A percentile compares a stretch with the other conserved stretches of the same genome.
Evolutionary conservation across 139 green algal genomes (phyloP).

Genomic region (Chloropicon primus): DNA sequence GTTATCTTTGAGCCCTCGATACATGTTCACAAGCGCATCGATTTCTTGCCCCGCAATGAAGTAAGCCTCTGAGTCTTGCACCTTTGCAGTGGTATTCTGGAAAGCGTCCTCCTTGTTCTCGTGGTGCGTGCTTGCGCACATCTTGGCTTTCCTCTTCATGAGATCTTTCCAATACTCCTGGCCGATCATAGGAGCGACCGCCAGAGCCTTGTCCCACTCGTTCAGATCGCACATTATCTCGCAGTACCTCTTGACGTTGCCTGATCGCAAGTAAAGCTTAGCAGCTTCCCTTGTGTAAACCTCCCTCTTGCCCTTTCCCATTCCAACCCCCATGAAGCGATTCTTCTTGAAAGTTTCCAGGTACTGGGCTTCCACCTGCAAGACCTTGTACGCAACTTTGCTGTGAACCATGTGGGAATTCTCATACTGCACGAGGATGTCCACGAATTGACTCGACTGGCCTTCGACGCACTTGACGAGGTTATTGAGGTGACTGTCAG

Average conservation of each 20-base stretch:
- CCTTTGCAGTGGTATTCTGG: not conserved
- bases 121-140: not conserved
- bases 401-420: constrained; percentile 1
- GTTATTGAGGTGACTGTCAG: not conserved
- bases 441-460: not conserved
- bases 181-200: not conserved
- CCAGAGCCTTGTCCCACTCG: constrained; percentile 13
- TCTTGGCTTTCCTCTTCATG: not conserved
- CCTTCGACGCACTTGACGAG: not conserved
- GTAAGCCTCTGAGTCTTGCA: not conserved
- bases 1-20: not conserved
- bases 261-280: not conserved
- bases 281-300: not conserved
- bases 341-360: constrained; percentile 1
- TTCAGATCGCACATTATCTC: constrained; percentile 11
- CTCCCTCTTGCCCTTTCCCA: constrained; percentile 2
- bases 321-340: not conserved
- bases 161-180: constrained; percentile 8
- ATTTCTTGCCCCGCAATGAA: not conserved
- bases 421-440: not conserved
- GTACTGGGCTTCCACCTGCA: not conserved
- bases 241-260: constrained; percentile 8
- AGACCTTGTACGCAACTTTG: not conserved
- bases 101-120: not conserved
- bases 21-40: not conserved